Conservation (phyloP, 2,329 filamentous ascomycete species). For the Didymella pomorum region DNA sequence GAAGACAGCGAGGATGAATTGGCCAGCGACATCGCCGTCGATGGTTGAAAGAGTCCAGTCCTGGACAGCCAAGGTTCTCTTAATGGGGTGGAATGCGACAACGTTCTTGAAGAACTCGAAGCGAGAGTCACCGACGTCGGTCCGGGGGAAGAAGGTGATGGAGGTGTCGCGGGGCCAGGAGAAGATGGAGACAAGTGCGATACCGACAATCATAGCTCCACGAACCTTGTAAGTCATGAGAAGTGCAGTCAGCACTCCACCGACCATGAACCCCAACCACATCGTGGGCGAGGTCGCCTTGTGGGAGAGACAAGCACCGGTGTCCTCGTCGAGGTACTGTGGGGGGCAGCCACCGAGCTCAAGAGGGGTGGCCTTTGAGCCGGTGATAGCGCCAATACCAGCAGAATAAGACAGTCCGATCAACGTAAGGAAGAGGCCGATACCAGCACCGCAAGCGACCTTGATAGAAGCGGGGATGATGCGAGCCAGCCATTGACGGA, state of each 20-base stretch:
- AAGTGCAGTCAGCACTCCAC: constrained; percentile 79
- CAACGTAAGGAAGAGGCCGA: constrained; percentile 82
- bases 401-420: constrained; percentile 83
- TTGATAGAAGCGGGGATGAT: constrained; percentile 82
- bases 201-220: constrained; percentile 83
- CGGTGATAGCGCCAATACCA: constrained; percentile 80
- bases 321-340: constrained; percentile 52
- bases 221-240: constrained; percentile 87
- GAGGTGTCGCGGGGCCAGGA: constrained; percentile 82
- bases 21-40: constrained; percentile 65
- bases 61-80: constrained; percentile 72
- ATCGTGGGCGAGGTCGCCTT: constrained; percentile 85
- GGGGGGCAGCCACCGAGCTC: constrained; percentile 77
- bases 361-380: constrained; percentile 70
- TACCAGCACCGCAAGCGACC: constrained; percentile 87
- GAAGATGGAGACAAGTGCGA: constrained; percentile 83
- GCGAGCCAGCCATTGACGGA: constrained; percentile 71
- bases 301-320: constrained; percentile 66
- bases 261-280: constrained; percentile 90
- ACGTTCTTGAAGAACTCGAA: constrained; percentile 91
- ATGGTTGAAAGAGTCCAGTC: constrained; percentile 70
- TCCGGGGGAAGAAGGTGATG: constrained; percentile 83
- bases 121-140: constrained; percentile 68
- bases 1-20: constrained; percentile 83
- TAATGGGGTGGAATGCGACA: constrained; percentile 81